Conservation (phyloP, 2,329 filamentous ascomycete genomes). For the Byssochlamys sp. region DNA sequence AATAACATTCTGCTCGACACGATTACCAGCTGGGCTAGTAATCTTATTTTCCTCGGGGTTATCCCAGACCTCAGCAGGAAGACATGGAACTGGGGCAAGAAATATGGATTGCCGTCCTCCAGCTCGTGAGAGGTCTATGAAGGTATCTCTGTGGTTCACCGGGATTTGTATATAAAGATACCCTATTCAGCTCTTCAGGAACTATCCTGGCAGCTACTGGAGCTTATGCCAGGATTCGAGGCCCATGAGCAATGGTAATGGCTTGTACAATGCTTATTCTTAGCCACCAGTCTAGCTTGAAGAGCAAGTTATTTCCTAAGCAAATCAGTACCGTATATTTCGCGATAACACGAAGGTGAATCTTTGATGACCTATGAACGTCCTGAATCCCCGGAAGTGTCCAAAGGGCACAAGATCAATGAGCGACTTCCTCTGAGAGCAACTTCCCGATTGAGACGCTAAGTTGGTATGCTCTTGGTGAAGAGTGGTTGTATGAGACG, state of each 20-base stretch:
- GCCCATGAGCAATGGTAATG: not conserved
- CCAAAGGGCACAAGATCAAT: not conserved
- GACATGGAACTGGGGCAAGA: slow-evolving; percentile 49
- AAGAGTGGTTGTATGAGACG: not conserved
- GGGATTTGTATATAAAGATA: slow-evolving; percentile 19
- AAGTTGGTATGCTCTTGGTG: not conserved
- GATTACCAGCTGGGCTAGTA: slow-evolving; percentile 44
- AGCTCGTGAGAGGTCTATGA: slow-evolving; percentile 4
- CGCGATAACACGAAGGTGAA: not conserved
- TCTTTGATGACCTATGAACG: not conserved
- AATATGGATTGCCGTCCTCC: slow-evolving; percentile 36
- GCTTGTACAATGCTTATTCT: not conserved
- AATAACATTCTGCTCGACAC: slow-evolving; percentile 47
- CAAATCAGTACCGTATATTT: not conserved
- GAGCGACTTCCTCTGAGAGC: not conserved
- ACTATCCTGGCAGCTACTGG: not conserved
- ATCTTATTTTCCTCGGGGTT: slow-evolving; percentile 47
- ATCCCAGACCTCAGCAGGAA: slow-evolving; percentile 49
- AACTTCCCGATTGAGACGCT: not conserved
- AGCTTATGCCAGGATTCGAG: not conserved
- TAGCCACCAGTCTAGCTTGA: not conserved
- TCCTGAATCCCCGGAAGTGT: not conserved
- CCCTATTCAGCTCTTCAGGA: slow-evolving; percentile 14
- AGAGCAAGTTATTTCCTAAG: not conserved
- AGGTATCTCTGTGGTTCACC: slow-evolving; percentile 6